These are phyloP conservation scores for Phyllostachys edulis DNA, from an alignment of 176 grass and related monocot genomes.

Conservation along the genomic window DNA sequence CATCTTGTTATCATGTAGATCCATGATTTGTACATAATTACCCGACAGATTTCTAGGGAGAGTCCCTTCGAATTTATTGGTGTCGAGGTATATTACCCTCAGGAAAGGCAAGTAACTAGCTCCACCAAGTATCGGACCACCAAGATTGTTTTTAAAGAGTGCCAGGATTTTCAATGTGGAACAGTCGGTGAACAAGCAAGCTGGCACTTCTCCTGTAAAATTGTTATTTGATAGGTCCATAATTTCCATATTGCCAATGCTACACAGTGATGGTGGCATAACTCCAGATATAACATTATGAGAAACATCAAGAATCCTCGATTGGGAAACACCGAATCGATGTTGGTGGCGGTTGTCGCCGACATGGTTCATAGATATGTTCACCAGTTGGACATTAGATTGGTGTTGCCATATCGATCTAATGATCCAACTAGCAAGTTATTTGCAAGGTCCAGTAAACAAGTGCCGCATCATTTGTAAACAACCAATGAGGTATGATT, in stretches of 20 bases:
- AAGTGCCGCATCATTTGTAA: slow-evolving; percentile 23
- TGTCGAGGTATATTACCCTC: too few relatives aligned
- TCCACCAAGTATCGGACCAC: too few relatives aligned
- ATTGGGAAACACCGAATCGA: slow-evolving; percentile 28
- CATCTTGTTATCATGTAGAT: too few relatives aligned
- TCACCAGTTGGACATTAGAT: background rate
- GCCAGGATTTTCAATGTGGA: too few relatives aligned
- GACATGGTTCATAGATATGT: slow-evolving; percentile 25
- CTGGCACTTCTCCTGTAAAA: slow-evolving; percentile 23
- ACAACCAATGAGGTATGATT: slow-evolving; percentile 33
- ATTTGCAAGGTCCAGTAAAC: slow-evolving; percentile 3
- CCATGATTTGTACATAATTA: too few relatives aligned
- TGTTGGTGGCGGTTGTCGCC: slow-evolving; percentile 3
- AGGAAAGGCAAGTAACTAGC: too few relatives aligned
- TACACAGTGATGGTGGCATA: slow-evolving; percentile 18
- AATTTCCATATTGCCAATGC: background rate
- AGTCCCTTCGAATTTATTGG: too few relatives aligned
- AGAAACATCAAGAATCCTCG: background rate
- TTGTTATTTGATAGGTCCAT: too few relatives aligned
- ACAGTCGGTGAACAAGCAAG: too few relatives aligned
- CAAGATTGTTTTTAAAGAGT: too few relatives aligned
- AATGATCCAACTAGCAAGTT: slow-evolving; percentile 31
- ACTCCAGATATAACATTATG: slow-evolving; percentile 18
- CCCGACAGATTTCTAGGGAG: too few relatives aligned
- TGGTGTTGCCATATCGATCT: background rate